phyloP scores from a whole-genome alignment of 1,284 basidiomycete genomes.

The Phaffia rhodozyma region DNA sequence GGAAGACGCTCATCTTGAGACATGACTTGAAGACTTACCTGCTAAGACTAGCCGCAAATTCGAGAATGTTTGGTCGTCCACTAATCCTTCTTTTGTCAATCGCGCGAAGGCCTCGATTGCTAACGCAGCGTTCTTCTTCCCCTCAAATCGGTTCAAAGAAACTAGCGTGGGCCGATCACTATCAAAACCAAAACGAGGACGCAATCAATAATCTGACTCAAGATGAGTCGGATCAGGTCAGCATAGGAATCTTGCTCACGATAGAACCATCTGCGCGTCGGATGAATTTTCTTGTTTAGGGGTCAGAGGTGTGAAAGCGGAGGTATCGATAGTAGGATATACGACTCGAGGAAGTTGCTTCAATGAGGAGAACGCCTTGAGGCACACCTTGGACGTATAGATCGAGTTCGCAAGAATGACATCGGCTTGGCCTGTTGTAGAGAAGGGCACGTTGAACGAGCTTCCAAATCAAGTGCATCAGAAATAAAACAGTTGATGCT shows the following conservation, averaged over 20 bases:
- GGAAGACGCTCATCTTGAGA: neutral
- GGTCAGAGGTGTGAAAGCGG: slow-evolving; percentile 47
- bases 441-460: neutral
- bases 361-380: slow-evolving; percentile 61
- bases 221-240: neutral
- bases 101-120: slow-evolving; percentile 61
- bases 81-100: slow-evolving; percentile 21
- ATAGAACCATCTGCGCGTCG: slow-evolving; percentile 47
- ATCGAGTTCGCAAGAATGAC: slow-evolving; percentile 82
- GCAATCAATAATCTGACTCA: too few species aligned
- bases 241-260: slow-evolving; percentile 42
- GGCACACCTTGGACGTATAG: slow-evolving; percentile 74
- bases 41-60: slow-evolving; percentile 56
- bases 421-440: slow-evolving; percentile 60
- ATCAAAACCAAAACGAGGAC: slow-evolving; percentile 1
- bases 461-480: neutral
- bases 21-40: slow-evolving; percentile 39
- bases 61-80: slow-evolving; percentile 22
- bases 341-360: slow-evolving; percentile 55
- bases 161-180: slow-evolving; percentile 65
- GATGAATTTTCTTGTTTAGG: slow-evolving; percentile 30
- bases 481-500: slow-evolving; percentile 25
- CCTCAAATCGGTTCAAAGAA: slow-evolving; percentile 90
- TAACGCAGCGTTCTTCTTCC: slow-evolving; percentile 80
- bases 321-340: slow-evolving; percentile 81